These are phyloP conservation scores for Pythium insidiosum DNA, from an alignment of 352 stramenopile genomes.

Conservation along the genomic window DNA sequence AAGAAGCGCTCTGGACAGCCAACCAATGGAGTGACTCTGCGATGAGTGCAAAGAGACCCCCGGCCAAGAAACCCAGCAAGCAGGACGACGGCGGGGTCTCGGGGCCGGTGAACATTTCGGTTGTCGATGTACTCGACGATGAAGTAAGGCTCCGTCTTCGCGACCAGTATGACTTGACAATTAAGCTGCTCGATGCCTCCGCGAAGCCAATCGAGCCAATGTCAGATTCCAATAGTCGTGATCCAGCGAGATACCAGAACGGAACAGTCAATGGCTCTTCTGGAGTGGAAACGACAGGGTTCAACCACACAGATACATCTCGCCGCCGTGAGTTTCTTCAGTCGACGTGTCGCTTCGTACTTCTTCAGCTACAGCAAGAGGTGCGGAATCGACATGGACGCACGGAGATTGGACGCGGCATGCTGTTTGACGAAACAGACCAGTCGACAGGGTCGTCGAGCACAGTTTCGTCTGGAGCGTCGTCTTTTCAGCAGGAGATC, in stretches of 20 bases:
- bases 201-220: too few relatives aligned
- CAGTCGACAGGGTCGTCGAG: background rate
- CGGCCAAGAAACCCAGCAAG: conserved; percentile 29
- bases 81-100: conserved; percentile 16
- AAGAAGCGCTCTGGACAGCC: conserved; percentile 58
- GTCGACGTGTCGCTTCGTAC: conserved; percentile 56
- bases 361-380: conserved; percentile 75
- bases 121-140: conserved; percentile 76
- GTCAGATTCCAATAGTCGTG: conserved; percentile 6
- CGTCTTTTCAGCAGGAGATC: conserved; percentile 3
- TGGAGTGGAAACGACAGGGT: background rate
- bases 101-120: conserved; percentile 32
- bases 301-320: too few relatives aligned
- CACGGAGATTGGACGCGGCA: conserved; percentile 53
- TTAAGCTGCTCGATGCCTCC: conserved; percentile 66
- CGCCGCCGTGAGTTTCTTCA: conserved; percentile 53
- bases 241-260: background rate
- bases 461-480: too few relatives aligned
- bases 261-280: background rate
- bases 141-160: conserved; percentile 73
- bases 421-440: conserved; percentile 29
- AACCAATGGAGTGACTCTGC: conserved; percentile 63
- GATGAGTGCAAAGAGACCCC: conserved; percentile 30
- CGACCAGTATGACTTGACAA: conserved; percentile 58
- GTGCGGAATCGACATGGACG: conserved; percentile 66